Base-by-base conservation (phyloP, 805 yeast species). In the Cyberlindnera nakhonratchasimensis region DNA sequence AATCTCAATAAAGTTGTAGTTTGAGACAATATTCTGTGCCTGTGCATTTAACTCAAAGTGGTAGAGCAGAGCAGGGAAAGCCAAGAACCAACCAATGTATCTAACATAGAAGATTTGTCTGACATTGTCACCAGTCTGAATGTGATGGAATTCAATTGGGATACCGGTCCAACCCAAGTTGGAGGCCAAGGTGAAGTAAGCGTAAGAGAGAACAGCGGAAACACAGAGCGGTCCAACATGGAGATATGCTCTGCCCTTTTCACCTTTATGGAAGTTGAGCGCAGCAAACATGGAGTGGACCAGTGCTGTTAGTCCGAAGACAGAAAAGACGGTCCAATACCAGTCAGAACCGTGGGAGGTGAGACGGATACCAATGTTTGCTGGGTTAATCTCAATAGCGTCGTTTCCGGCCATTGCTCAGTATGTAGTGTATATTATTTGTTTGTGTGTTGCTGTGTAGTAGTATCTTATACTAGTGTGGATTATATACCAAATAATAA, bases 331-430 rank as follows among this genome's bases (percentile, higher is more conserved):
- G 1, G 86, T 73, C 85, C 85, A 80, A 50, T 75, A 67, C 85
- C 84, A 80, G 58, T 75, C 76, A 8, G 84, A 78, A 57, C 87
- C 86, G 52, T 74, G 77, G 12, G 56, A 47, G 11, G 83, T 79
- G 25, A 80, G 46, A 42, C 71, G 72, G 55, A 77, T 70, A 48
- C 77, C 82, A 38, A 70, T 61, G 16, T 58, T 62, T 6, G 64
- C 47, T 11, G 51, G 34, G 39, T 56, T 56, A 26, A 49, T 33
- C 10, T 29, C n/a, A 33, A 46, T 38, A 45, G 56, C 56, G 35
- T 52, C 39, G 29, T 52, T 52, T 26, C 56, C 56, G n/a, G 49
- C 48, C 54, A 48, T 39, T 22, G n/a, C n/a, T n/a, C n/a, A n/a
- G n/a, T n/a, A n/a, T n/a, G 34, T 41, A 22, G 25, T 30, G 18